These are phyloP conservation scores for Passiflora organensis DNA, from an alignment of 345 rosid species.

Conservation along the genomic window DNA sequence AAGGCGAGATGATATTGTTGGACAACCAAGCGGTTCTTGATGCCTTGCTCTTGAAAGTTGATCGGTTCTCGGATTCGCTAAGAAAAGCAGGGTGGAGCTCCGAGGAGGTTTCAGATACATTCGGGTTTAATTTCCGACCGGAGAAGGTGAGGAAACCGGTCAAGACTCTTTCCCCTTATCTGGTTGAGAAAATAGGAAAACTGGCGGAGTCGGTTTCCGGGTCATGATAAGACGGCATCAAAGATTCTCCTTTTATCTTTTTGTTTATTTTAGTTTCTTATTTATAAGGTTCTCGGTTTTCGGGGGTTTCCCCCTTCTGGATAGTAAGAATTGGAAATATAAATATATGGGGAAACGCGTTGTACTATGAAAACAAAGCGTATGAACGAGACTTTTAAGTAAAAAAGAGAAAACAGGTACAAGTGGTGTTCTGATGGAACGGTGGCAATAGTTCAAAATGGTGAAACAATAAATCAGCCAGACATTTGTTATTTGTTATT, in stretches of 20 bases:
- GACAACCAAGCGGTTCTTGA: conserved; percentile 80
- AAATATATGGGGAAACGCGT: conserved; percentile 32
- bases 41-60: conserved; percentile 75
- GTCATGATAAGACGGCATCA: conserved; percentile 32
- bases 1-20: conserved; percentile 65
- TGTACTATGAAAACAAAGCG: conserved; percentile 30
- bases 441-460: background rate
- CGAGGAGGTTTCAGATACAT: conserved; percentile 84
- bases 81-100: conserved; percentile 97
- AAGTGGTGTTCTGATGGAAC: too few relatives aligned
- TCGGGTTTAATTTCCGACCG: conserved; percentile 77
- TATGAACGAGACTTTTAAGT: conserved; percentile 6
- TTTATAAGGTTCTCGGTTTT: conserved; percentile 11
- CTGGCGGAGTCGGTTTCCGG: conserved; percentile 78
- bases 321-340: conserved; percentile 18
- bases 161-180: conserved; percentile 63
- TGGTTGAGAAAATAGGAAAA: conserved; percentile 66
- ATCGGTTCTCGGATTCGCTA: conserved; percentile 82
- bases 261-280: conserved; percentile 1
- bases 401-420: background rate
- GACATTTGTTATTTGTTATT: background rate
- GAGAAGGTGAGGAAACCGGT: conserved; percentile 72
- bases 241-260: conserved; percentile 2
- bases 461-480: background rate
- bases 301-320: conserved; percentile 3